These are phyloP conservation scores for Paraleonurus japonicus DNA, from an alignment of 257 asterid species.

Conservation along the genomic window DNA sequence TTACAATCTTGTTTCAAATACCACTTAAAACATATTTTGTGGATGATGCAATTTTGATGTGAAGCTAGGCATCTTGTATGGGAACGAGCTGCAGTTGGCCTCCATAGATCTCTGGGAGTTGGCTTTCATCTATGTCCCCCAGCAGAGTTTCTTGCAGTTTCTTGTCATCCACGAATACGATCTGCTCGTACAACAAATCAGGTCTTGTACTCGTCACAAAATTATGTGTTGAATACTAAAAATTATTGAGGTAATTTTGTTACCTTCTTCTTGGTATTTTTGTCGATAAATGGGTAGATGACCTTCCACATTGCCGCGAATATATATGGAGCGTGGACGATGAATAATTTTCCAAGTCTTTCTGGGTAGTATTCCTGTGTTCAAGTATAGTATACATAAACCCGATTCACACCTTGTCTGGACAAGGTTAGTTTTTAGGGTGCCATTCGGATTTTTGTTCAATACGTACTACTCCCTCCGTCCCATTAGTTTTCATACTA, in stretches of 20 bases:
- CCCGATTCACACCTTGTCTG: not conserved
- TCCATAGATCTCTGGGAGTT: slow-evolving; percentile 79
- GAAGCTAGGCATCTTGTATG: slow-evolving; percentile 46
- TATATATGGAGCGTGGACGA: slow-evolving; percentile 58
- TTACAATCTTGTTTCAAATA: not conserved
- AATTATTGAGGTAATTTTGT: not conserved
- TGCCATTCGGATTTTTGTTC: not conserved
- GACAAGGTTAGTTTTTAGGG: too few relatives aligned
- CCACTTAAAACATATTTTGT: not conserved
- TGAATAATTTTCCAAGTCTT: slow-evolving; percentile 61
- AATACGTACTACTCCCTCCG: too few relatives aligned
- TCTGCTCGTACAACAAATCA: slow-evolving; percentile 31
- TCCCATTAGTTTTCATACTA: too few relatives aligned
- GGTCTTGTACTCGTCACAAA: not conserved
- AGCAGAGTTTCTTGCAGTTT: slow-evolving; percentile 46
- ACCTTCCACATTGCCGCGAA: slow-evolving; percentile 73
- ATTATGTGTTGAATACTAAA: not conserved
- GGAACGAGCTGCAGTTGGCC: slow-evolving; percentile 77
- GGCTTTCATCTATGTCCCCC: slow-evolving; percentile 68
- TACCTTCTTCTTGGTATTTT: slow-evolving; percentile 73
- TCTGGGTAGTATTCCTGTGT: slow-evolving; percentile 87
- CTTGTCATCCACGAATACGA: slow-evolving; percentile 68
- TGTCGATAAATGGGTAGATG: slow-evolving; percentile 73
- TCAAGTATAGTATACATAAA: not conserved
- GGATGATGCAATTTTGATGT: not conserved